Percentiles rank a stretch among this genome's conserved stretches.
Conservation (phyloP, 202 grass and related monocot genomes). For the Hordeum pubiflorum region DNA sequence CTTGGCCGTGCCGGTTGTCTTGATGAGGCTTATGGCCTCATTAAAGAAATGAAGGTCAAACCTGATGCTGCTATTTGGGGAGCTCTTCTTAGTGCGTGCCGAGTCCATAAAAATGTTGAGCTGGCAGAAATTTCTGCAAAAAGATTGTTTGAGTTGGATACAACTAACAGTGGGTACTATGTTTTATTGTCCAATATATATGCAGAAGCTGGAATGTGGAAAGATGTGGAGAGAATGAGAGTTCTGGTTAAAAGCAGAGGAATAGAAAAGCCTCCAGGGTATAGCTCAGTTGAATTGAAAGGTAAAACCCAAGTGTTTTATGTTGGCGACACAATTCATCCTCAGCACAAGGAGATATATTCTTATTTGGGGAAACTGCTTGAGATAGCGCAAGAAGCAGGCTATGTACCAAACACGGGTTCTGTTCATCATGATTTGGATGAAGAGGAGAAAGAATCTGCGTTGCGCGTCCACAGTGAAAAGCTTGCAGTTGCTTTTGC, state of each 20-base stretch:
- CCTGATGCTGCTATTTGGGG: conserved; percentile 79
- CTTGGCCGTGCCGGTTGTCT: conserved; percentile 64
- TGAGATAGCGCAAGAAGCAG: conserved; percentile 60
- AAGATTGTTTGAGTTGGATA: conserved; percentile 71
- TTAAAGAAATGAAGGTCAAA: conserved; percentile 76
- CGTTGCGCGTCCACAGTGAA: conserved; percentile 70
- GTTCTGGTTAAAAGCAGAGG: conserved; percentile 59
- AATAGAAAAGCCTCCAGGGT: conserved; percentile 72
- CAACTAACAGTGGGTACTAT: conserved; percentile 66
- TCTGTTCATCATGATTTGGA: conserved; percentile 78
- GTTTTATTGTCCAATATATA: conserved; percentile 86
- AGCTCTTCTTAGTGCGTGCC: conserved; percentile 72
- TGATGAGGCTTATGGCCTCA: conserved; percentile 67
- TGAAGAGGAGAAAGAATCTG: conserved; percentile 78
- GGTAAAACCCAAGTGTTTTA: conserved; percentile 76
- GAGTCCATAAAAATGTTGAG: conserved; percentile 79
- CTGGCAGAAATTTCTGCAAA: conserved; percentile 63
- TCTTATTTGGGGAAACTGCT: conserved; percentile 68
- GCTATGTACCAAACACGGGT: conserved; percentile 70
- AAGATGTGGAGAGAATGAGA: conserved; percentile 63
- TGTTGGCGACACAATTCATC: conserved; percentile 73
- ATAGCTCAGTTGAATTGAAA: conserved; percentile 76
- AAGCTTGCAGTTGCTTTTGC: conserved; percentile 89
- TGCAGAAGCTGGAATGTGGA: conserved; percentile 74
- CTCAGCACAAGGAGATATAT: conserved; percentile 64